Percentiles rank a stretch among this genome's conserved stretches.
Evolutionary conservation across 2,329 filamentous ascomycete genomes (phyloP).

Genomic region (Fusarium chuoi): DNA sequence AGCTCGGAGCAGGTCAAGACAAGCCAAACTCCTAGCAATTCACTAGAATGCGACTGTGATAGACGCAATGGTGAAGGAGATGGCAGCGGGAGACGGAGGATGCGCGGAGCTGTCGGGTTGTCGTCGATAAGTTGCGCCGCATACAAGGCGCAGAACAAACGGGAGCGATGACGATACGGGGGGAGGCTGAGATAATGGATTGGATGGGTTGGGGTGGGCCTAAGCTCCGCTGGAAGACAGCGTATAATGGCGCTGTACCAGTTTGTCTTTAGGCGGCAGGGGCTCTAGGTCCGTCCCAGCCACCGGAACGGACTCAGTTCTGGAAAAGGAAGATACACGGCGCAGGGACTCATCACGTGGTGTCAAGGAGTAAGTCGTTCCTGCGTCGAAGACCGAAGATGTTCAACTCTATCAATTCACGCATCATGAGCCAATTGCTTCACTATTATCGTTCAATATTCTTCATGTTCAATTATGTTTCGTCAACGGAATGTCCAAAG

Average conservation of each 20-base stretch:
- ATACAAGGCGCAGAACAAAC: conserved; percentile 41
- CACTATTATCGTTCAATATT: background rate
- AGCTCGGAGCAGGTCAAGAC: conserved; percentile 42
- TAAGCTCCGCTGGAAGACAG: conserved; percentile 32
- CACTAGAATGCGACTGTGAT: conserved; percentile 40
- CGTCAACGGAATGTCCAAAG: conserved; percentile 2
- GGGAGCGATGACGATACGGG: conserved; percentile 45
- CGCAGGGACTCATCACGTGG: conserved; percentile 32
- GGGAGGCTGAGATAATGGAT: conserved; percentile 47
- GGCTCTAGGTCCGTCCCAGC: conserved; percentile 18
- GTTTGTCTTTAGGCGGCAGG: conserved; percentile 34
- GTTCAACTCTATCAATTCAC: background rate
- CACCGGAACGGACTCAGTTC: conserved; percentile 9
- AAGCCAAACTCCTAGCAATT: conserved; percentile 39
- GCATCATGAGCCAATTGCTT: background rate
- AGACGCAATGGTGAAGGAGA: conserved; percentile 28
- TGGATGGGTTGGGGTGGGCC: conserved; percentile 41
- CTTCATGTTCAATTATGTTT: conserved; percentile 2
- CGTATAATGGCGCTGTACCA: conserved; percentile 38
- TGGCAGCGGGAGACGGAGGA: conserved; percentile 20
- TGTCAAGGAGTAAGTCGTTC: background rate
- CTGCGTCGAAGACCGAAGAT: background rate
- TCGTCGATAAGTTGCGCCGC: conserved; percentile 42
- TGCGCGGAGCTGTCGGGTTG: conserved; percentile 29
- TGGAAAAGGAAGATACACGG: background rate